Conservation (phyloP, 1,139 yeast species). For the Hansenula anomala region DNA sequence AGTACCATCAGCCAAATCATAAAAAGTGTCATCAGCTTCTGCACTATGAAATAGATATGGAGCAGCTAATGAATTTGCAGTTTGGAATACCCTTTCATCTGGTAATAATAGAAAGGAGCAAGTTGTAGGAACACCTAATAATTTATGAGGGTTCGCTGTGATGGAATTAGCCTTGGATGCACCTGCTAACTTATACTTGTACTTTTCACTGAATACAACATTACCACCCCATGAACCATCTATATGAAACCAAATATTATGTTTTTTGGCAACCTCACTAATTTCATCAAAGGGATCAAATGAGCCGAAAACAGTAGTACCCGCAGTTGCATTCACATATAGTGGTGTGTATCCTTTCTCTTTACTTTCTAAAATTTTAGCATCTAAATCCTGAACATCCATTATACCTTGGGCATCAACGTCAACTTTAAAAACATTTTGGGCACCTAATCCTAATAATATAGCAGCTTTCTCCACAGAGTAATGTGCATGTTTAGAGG, state of each 20-base stretch:
- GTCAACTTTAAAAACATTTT: slow-evolving; percentile 57
- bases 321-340: slow-evolving; percentile 80
- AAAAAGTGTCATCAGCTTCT: slow-evolving; percentile 38
- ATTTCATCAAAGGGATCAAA: slow-evolving; percentile 65
- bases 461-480: slow-evolving; percentile 83
- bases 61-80: slow-evolving; percentile 72
- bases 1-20: slow-evolving; percentile 84
- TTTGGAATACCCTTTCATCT: slow-evolving; percentile 58
- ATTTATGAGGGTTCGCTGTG: slow-evolving; percentile 83
- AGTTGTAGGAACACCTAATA: slow-evolving; percentile 87
- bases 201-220: slow-evolving; percentile 57
- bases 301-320: slow-evolving; percentile 86
- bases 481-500: slow-evolving; percentile 75
- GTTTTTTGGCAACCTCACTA: slow-evolving; percentile 45
- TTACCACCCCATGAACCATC: slow-evolving; percentile 96
- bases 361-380: slow-evolving; percentile 37
- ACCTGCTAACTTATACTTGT: slow-evolving; percentile 49
- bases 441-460: slow-evolving; percentile 65
- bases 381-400: slow-evolving; percentile 44
- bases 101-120: slow-evolving; percentile 79
- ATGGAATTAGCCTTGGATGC: slow-evolving; percentile 68
- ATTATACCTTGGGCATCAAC: slow-evolving; percentile 55
- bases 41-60: slow-evolving; percentile 76
- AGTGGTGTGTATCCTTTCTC: slow-evolving; percentile 64
- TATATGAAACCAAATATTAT: slow-evolving; percentile 70